Evolutionary conservation across 345 rosid genomes (phyloP), one percentile per base, ranked within the genome.

Genomic region (Euphorbia tirucalli): DNA sequence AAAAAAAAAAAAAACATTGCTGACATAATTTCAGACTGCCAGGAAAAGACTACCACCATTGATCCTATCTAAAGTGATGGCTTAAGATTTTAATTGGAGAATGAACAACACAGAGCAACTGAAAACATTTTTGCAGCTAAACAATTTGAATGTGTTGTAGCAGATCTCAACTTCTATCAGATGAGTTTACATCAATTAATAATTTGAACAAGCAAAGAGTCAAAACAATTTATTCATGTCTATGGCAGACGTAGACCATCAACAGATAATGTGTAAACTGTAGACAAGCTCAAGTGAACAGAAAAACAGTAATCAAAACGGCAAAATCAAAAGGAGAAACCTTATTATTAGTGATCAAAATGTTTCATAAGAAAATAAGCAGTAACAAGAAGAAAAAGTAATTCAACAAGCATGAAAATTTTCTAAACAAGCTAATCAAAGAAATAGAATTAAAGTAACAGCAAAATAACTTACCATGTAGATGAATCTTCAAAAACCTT

Each of bases 391-490:
- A 3, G 15, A 44, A 2, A 11, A 44, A 44, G 6, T n/a, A 52
- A 52, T 52, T 19, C 9, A 41, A 41, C 44, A 2, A 41, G 44
- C 22, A 52, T 21, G 57, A 18, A 6, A n/a, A 19, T 15, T 52
- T 19, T 21, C 5, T n/a, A 3, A 6, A n/a, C 19, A 50, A 19
- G 3, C 9, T 50, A 50, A 50, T 18, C 5, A 19, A 24, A 57
- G 61, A 24, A 57, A 57, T 3, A 22, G 61, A 25, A 27, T 25
- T 18, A 63, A 39, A 50, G 30, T 41, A 63, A 27, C 5, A 39
- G 28, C 28, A 39, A 2, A 11, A 63, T 44, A 14, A 22, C 52
- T 65, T 43, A 65, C 68, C 68, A 65, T 65, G 32, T 65, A 13
- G 15, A 25, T 7, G 19, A 65, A 16, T 65, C 52, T 43, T 43